Base-by-base conservation (phyloP, 257 asterid genomes). In the Rehmannia glutinosa region DNA sequence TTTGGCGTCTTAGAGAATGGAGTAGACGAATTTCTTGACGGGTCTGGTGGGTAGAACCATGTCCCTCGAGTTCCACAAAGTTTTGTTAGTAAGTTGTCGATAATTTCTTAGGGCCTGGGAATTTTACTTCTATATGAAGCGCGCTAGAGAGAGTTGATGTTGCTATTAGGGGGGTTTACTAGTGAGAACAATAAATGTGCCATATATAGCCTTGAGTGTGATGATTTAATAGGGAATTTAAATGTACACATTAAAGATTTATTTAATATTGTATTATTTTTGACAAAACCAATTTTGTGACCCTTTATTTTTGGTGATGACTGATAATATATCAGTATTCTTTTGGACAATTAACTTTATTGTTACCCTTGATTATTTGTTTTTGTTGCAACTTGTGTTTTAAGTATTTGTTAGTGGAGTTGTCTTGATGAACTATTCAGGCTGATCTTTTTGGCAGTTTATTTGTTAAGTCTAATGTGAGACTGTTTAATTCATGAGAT, bases 51-150 rank as follows among this genome's bases (percentile, higher is more conserved):
- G 64, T 43, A 71, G 65, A 64, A 64, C 47, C 53, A 2, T 46
- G 61, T 52, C 72, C 41, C 20, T 63, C 47, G 41, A 62, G 45
- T 66, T 66, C 68, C 46, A 54, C 62, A 25, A 55, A 77, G 69
- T 72, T 73, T 73, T 76, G 77, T 38, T 68, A 77, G 78, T 21
- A 64, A 25, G 42, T 62, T 64, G 25, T 71, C 53, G 7, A 60
- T 68, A 47, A 15, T 73, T 32, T 72, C 42, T 47, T 47, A 16
- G 72, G 66, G 6, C 17, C 25, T 42, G 9, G 54, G 15, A 43
- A 45, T 53, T 72, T 67, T 68, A 62, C 49, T 38, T 50, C 36
- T 23, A 20, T 47, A 39, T n/a, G 32, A 52, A 74, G 78, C n/a
- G n/a, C n/a, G 61, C 70, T 50, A 71, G 33, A 23, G 35, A 54